Conservation (phyloP, 2,329 filamentous ascomycete genomes). For the Chrysoporthe cubensis region DNA sequence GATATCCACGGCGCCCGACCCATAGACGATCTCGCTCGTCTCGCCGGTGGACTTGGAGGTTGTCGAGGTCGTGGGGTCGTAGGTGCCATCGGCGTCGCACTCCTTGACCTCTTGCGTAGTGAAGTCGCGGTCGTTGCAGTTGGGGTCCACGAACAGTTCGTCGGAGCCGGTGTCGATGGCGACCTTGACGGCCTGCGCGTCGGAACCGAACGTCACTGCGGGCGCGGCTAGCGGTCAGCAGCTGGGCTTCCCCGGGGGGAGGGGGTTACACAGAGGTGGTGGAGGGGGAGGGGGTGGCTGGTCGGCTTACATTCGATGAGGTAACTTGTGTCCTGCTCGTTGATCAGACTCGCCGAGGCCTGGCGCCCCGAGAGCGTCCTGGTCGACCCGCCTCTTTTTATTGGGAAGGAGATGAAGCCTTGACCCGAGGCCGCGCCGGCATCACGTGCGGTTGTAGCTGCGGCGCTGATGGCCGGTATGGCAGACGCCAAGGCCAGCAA, state of each 20-base stretch:
- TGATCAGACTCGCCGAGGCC: constrained; percentile 25
- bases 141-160: constrained; percentile 63
- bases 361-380: constrained; percentile 25
- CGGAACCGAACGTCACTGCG: constrained; percentile 52
- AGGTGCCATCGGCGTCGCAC: constrained; percentile 46
- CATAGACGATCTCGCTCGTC: constrained; percentile 47
- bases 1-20: constrained; percentile 48
- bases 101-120: constrained; percentile 39
- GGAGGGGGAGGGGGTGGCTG: too few relatives aligned
- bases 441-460: constrained; percentile 14
- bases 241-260: background rate
- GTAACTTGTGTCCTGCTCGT: constrained; percentile 29
- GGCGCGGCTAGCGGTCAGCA: background rate
- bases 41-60: constrained; percentile 36
- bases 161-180: constrained; percentile 59
- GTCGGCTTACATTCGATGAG: constrained; percentile 22
- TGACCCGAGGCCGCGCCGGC: constrained; percentile 14
- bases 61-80: constrained; percentile 42
- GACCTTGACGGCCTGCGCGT: constrained; percentile 51
- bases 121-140: constrained; percentile 49
- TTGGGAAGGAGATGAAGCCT: constrained; percentile 29
- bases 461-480: constrained; percentile 19
- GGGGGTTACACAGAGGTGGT: background rate
- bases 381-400: constrained; percentile 16
- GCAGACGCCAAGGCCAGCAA: constrained; percentile 24